Base-by-base conservation (phyloP, 2,329 filamentous ascomycete species). In the Aspergillus ruber region DNA sequence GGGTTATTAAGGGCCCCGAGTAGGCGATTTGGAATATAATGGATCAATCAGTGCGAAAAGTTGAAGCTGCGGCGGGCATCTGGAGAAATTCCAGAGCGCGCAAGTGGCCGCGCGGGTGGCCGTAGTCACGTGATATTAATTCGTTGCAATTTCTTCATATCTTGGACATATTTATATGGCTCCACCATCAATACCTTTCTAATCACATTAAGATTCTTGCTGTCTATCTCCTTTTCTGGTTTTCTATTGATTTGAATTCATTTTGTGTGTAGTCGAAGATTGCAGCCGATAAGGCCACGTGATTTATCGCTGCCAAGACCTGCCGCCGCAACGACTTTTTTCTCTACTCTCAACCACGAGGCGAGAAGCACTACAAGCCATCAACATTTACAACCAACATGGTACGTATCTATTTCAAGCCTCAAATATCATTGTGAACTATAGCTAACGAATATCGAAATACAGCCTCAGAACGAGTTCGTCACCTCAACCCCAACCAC, bases 401-500 rank as follows among this genome's bases (percentile, higher is more conserved):
- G 63, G 63, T 66, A 63, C 17, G 63, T 58, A 45, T 9, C 15
- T 6, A n/a, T 39, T 12, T 3, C 1, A 29, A 4, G 25, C 32
- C 12, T 3, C 7, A 40, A 4, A 13, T 38, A 13, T 9, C 2
- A 18, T 21, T 39, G 10, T 18, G 36, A 21, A 6, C 7, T 12
- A 27, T 18, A 27, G 13, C 40, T 42, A 42, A 42, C 40, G 8
- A 42, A 41, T 20, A 4, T 23, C 12, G 4, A 17, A 42, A 7
- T 13, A 42, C 40, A 42, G 68, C 68, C 68, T 65, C 68, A 71
- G 65, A 71, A 71, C 67, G 68, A 71, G 68, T 70, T 62, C 61
- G 67, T 68, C 25, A 12, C 9, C 10, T 29, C 25, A 2, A 55
- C 44, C 44, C 48, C 52, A 51, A 51, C 52, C 44, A 45, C 46